A percentile compares a stretch with the other conserved stretches of the same genome.
Evolutionary conservation across 495 filamentous ascomycete species (phyloP).

Genomic region (Cercophora sp.): DNA sequence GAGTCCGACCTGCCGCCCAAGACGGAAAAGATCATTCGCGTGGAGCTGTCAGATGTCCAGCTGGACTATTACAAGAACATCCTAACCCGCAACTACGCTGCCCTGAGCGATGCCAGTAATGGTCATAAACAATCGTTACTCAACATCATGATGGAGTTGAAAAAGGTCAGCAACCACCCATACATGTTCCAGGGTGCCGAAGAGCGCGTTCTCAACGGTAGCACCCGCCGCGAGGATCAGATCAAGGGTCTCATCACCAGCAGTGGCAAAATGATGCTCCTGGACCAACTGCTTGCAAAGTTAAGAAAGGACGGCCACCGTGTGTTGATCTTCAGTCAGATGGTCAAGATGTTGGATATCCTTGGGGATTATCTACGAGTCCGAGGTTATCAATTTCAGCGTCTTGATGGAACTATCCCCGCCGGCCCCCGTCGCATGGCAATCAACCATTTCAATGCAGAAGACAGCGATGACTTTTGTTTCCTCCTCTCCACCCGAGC

Average conservation of each 20-base stretch:
- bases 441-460: constrained; percentile 97
- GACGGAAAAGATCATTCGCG: constrained; percentile 96
- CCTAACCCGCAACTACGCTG: constrained; percentile 91
- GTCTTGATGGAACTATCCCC: constrained; percentile 91
- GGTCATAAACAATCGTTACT: constrained; percentile 91
- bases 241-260: constrained; percentile 88
- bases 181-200: constrained; percentile 96
- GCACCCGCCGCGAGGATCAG: constrained; percentile 75
- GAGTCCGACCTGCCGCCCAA: constrained; percentile 95
- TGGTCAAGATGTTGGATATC: constrained; percentile 98
- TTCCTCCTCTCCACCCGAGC: constrained; percentile 94
- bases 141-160: constrained; percentile 99
- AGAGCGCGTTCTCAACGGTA: constrained; percentile 74
- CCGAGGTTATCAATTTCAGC: constrained; percentile 86
- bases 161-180: constrained; percentile 97
- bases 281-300: constrained; percentile 89
- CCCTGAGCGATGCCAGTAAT: constrained; percentile 80
- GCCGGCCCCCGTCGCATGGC: constrained; percentile 79
- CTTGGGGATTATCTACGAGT: constrained; percentile 87
- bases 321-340: constrained; percentile 97
- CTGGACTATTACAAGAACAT: constrained; percentile 99
- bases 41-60: constrained; percentile 92
- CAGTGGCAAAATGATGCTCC: constrained; percentile 98
- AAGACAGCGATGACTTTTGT: constrained; percentile 89
- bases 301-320: constrained; percentile 87